These are phyloP conservation scores for Aspergillus cavernicola DNA, from an alignment of 495 filamentous ascomycete species.

Conservation along the genomic window DNA sequence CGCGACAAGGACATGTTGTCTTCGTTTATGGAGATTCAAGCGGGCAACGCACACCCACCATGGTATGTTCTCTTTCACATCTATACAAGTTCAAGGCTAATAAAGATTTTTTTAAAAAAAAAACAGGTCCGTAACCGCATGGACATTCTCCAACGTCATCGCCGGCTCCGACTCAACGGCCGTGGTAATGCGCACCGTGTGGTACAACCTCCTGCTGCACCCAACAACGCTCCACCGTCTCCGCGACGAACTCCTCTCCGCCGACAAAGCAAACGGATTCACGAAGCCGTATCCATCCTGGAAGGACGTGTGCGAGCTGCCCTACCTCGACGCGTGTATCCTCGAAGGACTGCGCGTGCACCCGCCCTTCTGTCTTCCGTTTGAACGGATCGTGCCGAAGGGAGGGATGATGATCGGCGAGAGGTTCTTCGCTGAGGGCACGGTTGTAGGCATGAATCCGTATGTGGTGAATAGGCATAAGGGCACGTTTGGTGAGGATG, in stretches of 20 bases:
- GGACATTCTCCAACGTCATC: conserved; percentile 35
- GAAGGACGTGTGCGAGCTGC: conserved; percentile 29
- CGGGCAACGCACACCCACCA: conserved; percentile 17
- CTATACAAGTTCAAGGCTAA: conserved; percentile 13
- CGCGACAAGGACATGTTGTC: conserved; percentile 20
- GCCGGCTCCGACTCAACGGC: conserved; percentile 47
- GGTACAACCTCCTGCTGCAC: conserved; percentile 34
- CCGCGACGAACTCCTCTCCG: conserved; percentile 12
- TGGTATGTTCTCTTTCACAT: neutral
- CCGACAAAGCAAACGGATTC: conserved; percentile 7
- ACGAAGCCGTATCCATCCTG: conserved; percentile 22
- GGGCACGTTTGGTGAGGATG: conserved; percentile 10
- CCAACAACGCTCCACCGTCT: conserved; percentile 24
- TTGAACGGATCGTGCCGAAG: conserved; percentile 38
- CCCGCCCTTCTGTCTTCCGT: conserved; percentile 34
- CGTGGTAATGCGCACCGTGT: conserved; percentile 32
- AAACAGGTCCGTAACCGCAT: conserved; percentile 15
- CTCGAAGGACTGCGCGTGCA: conserved; percentile 58
- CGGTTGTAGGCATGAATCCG: conserved; percentile 20
- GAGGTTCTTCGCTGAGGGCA: conserved; percentile 17
- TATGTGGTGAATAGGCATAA: conserved; percentile 16
- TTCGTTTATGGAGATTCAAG: conserved; percentile 17
- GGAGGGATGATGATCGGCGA: conserved; percentile 25
- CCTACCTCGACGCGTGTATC: conserved; percentile 44
- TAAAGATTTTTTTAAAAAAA: neutral